A percentile compares a stretch with the other conserved stretches of the same genome.
These are phyloP conservation scores for Suillus subaureus DNA, from an alignment of 768 basidiomycete species.

Conservation along the genomic window DNA sequence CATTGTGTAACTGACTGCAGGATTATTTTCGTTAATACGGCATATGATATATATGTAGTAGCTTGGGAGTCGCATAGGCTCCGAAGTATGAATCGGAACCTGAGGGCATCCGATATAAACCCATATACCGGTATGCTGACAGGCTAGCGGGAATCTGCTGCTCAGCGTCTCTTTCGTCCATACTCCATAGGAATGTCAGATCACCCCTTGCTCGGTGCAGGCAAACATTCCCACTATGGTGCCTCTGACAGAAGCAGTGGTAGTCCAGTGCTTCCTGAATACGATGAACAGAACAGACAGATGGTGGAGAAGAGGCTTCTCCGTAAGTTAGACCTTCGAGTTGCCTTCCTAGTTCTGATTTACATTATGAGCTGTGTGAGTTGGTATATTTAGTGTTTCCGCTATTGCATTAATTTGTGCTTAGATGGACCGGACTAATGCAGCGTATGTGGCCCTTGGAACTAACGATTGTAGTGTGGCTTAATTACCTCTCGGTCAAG, in stretches of 20 bases:
- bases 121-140: neutral
- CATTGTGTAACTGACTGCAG: no score
- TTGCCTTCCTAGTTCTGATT: conserved; percentile 45
- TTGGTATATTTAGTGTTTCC: conserved; percentile 2
- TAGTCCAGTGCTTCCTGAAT: conserved; percentile 1
- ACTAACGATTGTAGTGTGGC: no score
- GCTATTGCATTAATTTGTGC: neutral
- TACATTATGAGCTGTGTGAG: conserved; percentile 51
- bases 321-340: conserved; percentile 44
- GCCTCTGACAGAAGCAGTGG: neutral
- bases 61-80: no score
- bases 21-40: neutral
- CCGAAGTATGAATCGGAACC: neutral
- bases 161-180: neutral
- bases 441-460: conserved; percentile 46
- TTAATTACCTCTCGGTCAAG: no score
- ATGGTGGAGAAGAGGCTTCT: conserved; percentile 48
- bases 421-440: conserved; percentile 71
- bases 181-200: neutral
- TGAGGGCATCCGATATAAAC: neutral
- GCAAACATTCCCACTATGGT: neutral
- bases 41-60: no score
- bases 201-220: neutral
- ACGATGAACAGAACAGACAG: conserved; percentile 19
- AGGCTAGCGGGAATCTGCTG: neutral